phyloP scores from a whole-genome alignment of 768 basidiomycete genomes.

The Calocera viscosa region DNA sequence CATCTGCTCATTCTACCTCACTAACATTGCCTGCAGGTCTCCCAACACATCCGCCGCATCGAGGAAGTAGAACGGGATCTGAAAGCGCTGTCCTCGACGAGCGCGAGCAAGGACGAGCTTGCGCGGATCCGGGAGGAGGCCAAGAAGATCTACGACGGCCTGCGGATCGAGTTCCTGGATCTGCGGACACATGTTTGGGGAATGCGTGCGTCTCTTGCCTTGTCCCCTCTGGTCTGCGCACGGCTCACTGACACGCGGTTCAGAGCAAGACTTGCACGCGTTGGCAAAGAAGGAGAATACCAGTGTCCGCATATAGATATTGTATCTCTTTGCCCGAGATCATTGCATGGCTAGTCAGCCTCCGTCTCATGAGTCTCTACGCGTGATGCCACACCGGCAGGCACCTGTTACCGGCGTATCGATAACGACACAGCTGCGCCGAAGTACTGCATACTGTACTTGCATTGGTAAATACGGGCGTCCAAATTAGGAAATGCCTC shows the following conservation, averaged over 20 bases:
- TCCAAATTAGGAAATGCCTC: no score
- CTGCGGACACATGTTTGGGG: constrained; percentile 75
- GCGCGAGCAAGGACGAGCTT: constrained; percentile 70
- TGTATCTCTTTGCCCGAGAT: neutral
- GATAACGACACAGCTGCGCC: no score
- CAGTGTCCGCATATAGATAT: constrained; percentile 40
- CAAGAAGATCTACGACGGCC: constrained; percentile 76
- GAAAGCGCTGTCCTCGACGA: constrained; percentile 52
- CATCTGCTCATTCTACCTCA: constrained; percentile 5
- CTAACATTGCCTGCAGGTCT: constrained; percentile 39
- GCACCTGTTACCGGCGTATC: neutral
- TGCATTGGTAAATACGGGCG: no score
- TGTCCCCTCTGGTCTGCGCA: neutral
- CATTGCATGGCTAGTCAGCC: neutral
- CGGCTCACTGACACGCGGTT: neutral
- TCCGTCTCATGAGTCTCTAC: constrained; percentile 1
- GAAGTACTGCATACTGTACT: no score
- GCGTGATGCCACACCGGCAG: neutral
- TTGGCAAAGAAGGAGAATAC: constrained; percentile 55
- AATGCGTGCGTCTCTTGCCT: constrained; percentile 48
- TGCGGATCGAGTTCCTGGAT: constrained; percentile 75
- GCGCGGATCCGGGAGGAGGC: constrained; percentile 61
- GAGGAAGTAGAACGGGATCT: constrained; percentile 84
- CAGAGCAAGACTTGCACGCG: constrained; percentile 72
- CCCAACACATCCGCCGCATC: constrained; percentile 68